Evolutionary conservation across 2,329 filamentous ascomycete genomes (phyloP), one percentile per base, ranked within the genome.

Genomic region (Colletotrichum lini): DNA sequence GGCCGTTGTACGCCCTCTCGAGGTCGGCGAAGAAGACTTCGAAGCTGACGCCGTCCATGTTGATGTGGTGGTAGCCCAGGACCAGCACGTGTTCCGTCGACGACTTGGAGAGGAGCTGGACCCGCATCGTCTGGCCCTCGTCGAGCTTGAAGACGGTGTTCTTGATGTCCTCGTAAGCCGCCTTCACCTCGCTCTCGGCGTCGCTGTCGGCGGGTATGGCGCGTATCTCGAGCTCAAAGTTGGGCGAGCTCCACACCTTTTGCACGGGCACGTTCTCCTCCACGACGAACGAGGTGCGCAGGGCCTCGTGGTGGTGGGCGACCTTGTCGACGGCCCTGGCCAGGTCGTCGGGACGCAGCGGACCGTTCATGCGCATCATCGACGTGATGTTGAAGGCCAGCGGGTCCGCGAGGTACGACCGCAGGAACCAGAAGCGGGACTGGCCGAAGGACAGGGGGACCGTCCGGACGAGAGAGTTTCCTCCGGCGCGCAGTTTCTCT

Each of bases 361-460:
- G 63, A 0, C 84, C 84, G 2, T 77, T 66, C 59, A 78, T 75
- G 0, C 60, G 74, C 1, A 79, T 70, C 3, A 26, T 26, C 4
- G 26, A 26, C 26, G 82, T 79, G 40, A 81, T 76, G 71, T 87
- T 87, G 70, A 80, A 82, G 2, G 81, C 79, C 0, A 79, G 82
- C 12, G 8, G 26, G 45, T 45, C 85, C 79, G 6, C 68, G 2
- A 84, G 26, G 1, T 76, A 77, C 8, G 75, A 67, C 3, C 72
- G 68, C 1, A 82, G 64, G 68, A 84, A 83, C 82, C 82, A 86
- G 72, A 85, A 83, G 0, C 82, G 75, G 0, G 79, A 77, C 73
- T 86, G 84, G 8, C 74, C 79, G 15, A 78, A 78, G 3, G 83
- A 84, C 64, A 85, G 80, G 5, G 63, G 53, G 2, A 50, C 40